Evolutionary conservation across 2,329 filamentous ascomycete genomes (phyloP).

Genomic region (Uncinocarpus reesii): DNA sequence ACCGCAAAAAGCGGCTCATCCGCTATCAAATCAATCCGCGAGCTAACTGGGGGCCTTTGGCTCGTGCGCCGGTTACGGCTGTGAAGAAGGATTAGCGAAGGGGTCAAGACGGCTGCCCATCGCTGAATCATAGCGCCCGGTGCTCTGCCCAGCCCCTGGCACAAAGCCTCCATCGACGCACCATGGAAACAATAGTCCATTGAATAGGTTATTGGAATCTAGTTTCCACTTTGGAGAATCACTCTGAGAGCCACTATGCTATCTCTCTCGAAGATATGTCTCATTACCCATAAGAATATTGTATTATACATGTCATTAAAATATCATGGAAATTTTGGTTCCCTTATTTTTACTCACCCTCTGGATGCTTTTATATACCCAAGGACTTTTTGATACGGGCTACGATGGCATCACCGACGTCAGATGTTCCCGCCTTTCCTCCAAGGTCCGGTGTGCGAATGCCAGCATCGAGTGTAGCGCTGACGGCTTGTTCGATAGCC

Average conservation of each 20-base stretch:
- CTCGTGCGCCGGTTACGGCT: conserved; percentile 25
- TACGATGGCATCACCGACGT: conserved; percentile 68
- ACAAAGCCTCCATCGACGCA: too few relatives aligned
- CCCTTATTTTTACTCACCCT: neutral
- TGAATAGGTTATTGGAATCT: too few relatives aligned
- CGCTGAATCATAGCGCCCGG: too few relatives aligned
- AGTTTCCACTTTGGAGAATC: too few relatives aligned
- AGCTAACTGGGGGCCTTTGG: conserved; percentile 88
- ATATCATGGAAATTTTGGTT: neutral
- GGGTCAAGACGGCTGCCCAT: too few relatives aligned
- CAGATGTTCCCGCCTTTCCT: conserved; percentile 57
- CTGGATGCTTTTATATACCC: neutral
- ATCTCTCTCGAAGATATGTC: neutral
- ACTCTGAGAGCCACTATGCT: too few relatives aligned
- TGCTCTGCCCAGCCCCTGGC: too few relatives aligned
- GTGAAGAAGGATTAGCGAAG: conserved; percentile 2
- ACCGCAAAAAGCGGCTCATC: conserved; percentile 57
- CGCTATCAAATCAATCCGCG: conserved; percentile 84
- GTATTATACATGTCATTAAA: conserved; percentile 4
- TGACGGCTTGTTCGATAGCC: conserved; percentile 69
- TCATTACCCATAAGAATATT: neutral
- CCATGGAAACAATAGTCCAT: too few relatives aligned
- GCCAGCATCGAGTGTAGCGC: conserved; percentile 62
- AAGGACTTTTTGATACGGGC: conserved; percentile 49
- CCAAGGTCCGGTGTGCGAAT: conserved; percentile 71